Conservation (phyloP, 768 basidiomycete species). For the Butyriboletus loyo region DNA sequence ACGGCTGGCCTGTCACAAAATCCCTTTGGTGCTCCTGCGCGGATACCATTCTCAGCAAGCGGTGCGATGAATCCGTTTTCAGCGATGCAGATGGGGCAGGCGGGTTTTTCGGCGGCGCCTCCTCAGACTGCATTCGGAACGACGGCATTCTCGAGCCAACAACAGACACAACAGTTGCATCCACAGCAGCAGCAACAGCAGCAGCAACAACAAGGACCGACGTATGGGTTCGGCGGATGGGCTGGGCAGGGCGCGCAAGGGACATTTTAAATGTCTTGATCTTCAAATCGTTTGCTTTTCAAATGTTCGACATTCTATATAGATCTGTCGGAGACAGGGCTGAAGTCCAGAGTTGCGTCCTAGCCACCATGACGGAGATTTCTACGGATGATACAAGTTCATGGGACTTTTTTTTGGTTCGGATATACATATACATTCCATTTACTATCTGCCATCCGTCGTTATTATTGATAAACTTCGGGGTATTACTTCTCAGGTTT, state of each 20-base stretch:
- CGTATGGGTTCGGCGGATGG: conserved; percentile 19
- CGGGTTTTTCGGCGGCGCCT: conserved; percentile 21
- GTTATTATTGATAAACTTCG: too few species aligned
- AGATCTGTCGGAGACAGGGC: not conserved
- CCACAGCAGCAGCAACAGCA: conserved; percentile 20
- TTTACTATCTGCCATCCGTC: not conserved
- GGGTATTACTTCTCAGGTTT: not conserved
- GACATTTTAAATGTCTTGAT: conserved; percentile 18
- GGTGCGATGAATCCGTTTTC: conserved; percentile 19
- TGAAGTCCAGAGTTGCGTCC: not conserved
- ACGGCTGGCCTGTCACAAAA: conserved; percentile 16
- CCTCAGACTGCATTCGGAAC: conserved; percentile 28
- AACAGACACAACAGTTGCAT: conserved; percentile 3
- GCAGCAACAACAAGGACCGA: conserved; percentile 14
- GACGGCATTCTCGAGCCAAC: conserved; percentile 17
- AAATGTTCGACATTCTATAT: not conserved
- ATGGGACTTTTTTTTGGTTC: conserved; percentile 3
- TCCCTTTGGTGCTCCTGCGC: conserved; percentile 17
- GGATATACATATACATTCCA: not conserved
- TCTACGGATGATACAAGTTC: not conserved
- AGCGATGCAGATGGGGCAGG: conserved; percentile 11
- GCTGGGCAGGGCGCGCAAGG: conserved; percentile 12
- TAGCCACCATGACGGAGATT: not conserved
- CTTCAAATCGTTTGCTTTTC: too few species aligned
- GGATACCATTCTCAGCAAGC: conserved; percentile 23